Evolutionary conservation across 345 rosid species (phyloP), one percentile per base, ranked within the genome.

Genomic region (Eucalyptus curtisii): DNA sequence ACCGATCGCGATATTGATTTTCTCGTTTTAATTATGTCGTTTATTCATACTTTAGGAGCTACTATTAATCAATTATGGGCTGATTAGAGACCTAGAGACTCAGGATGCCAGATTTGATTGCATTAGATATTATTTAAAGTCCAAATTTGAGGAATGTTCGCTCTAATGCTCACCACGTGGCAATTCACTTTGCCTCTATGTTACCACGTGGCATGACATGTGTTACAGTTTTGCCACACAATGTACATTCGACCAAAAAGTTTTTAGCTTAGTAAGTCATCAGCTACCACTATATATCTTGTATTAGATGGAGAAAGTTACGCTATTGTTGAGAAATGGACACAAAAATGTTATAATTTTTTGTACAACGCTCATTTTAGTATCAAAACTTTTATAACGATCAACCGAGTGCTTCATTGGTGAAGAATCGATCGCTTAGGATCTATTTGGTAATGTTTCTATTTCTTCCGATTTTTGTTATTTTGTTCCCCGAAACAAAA

Each of bases 391-490:
- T 55, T 55, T 24, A 6, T 22, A 10, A 9, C 1, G 1, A 55
- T 55, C 61, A 24, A 22, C 1, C 2, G 6, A 24, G 13, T 55
- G 30, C 61, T 10, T 55, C 27, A 8, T 55, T 22, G 11, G 27
- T 0, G 5, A 55, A 52, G 4, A 52, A 52, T 52, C 2, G 10
- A 52, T 52, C 1, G 10, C 10, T 52, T 52, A 52, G 1, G 10
- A 52, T 52, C 1, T 52, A 2, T 52, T 50, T 50, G 8, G 9
- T 50, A 50, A 50, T 2, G 4, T 50, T 52, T 52, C 1, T 52
- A 19, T 52, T 7, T 52, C 1, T 52, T 24, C 1, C 0, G 4
- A 7, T 52, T 52, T 52, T 1, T 19, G 4, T 52, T 19, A 1
- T 4, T 52, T 52, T 52, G 10, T 52, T 1, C 0, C 22, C 22